phyloP scores from a whole-genome alignment of 352 stramenopile genomes.

The Pythium volutum region DNA sequence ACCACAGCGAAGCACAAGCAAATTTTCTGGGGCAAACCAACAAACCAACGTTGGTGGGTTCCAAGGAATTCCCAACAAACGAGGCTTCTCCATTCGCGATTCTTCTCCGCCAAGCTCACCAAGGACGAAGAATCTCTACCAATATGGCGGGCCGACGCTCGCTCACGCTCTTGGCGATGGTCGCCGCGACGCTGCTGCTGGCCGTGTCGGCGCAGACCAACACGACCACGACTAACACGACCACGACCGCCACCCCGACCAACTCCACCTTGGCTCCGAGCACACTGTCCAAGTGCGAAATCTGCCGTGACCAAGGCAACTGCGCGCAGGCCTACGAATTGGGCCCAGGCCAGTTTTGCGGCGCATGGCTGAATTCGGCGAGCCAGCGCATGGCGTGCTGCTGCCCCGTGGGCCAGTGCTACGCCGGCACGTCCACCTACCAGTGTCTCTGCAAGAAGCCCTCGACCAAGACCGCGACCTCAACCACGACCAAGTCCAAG shows the following conservation, averaged over 20 bases:
- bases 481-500: constrained; percentile 4
- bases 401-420: constrained; percentile 39
- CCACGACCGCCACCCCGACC: background rate
- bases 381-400: constrained; percentile 48
- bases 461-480: constrained; percentile 13
- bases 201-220: constrained; percentile 2
- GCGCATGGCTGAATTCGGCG: constrained; percentile 40
- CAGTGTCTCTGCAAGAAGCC: constrained; percentile 43
- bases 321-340: constrained; percentile 53
- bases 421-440: constrained; percentile 37
- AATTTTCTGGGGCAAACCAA: background rate
- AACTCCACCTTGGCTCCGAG: too few species aligned
- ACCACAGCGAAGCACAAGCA: too few species aligned
- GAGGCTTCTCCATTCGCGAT: constrained; percentile 4
- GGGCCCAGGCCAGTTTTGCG: constrained; percentile 44
- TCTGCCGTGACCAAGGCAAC: constrained; percentile 45
- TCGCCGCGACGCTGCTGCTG: constrained; percentile 3
- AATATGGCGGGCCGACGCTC: constrained; percentile 9
- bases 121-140: background rate
- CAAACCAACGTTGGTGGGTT: too few species aligned
- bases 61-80: background rate
- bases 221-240: background rate
- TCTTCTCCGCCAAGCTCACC: background rate
- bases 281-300: constrained; percentile 36
- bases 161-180: constrained; percentile 8